Evolutionary conservation across 768 basidiomycete species (phyloP), one percentile per base, ranked within the genome.

Genomic region (Boletellus ananiceps): DNA sequence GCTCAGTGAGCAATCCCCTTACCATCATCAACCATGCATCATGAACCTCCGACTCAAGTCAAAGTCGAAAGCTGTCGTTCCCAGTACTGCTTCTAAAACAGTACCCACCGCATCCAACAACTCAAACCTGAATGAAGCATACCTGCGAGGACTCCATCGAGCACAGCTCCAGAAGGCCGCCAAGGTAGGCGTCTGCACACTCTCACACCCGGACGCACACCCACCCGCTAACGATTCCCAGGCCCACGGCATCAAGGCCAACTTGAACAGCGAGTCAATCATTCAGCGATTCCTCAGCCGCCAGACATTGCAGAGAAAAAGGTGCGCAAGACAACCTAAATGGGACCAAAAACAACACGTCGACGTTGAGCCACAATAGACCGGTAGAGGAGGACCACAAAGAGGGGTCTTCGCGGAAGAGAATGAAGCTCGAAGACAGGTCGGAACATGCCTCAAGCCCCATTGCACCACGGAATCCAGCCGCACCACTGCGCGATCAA

Each of bases 191-290:
- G 19, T 36, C 21, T 32, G 11, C 14, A 9, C 9, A 5, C 27
- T 8, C 27, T 27, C 27, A 5, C 8, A 27, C 27, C 27, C 16
- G 21, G 9, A 2, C 23, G 19, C 8, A 35, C 13, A 6, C 27
- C 1, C 3, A 14, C 11, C n/a, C 19, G 32, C 36, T 49, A 16
- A 62, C n/a, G 31, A 32, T 16, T 9, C 13, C n/a, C 42, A 66
- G 65, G 54, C 44, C 15, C 40, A 18, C 8, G 51, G 47, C 25
- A 51, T 64, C 4, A 62, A 54, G 32, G 60, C 58, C 5, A 67
- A 68, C 33, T 38, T 49, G 31, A 66, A 64, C 52, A 68, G 55
- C 32, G 59, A 64, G 21, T 11, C 37, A 8, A 64, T 66, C n/a
- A 57, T 68, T 8, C 54, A 29, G 38, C 51, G 45, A 21, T 14